Evolutionary conservation across 306 rosid species (phyloP).

Genomic region (Acacia confusa): DNA sequence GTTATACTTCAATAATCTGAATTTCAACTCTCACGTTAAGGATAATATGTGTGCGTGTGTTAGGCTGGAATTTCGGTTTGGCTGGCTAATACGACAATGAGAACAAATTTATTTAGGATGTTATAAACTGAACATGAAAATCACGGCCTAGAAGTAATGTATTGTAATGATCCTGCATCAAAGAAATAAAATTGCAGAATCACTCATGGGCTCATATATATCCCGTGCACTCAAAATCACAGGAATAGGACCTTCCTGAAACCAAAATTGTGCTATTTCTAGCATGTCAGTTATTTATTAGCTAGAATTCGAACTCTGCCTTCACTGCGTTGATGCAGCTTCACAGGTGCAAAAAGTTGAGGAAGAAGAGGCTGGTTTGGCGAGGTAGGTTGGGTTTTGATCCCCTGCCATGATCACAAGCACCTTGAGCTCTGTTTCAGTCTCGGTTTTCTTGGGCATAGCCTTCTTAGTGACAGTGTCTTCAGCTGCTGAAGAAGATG

Average conservation of each 20-base stretch:
- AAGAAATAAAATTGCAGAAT: slow-evolving; percentile 19
- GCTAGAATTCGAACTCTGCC: background rate
- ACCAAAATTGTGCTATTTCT: slow-evolving; percentile 30
- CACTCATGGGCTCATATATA: slow-evolving; percentile 26
- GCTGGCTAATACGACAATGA: background rate
- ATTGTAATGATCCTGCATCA: slow-evolving; percentile 1
- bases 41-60: background rate
- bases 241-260: slow-evolving; percentile 10
- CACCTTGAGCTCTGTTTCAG: slow-evolving; percentile 32
- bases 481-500: slow-evolving; percentile 27
- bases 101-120: background rate
- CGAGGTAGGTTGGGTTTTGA: slow-evolving; percentile 39
- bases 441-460: slow-evolving; percentile 20
- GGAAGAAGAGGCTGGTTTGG: slow-evolving; percentile 35
- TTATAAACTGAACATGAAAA: background rate
- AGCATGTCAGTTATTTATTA: slow-evolving; percentile 17
- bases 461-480: slow-evolving; percentile 28
- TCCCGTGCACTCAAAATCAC: slow-evolving; percentile 45
- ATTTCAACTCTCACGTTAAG: background rate
- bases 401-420: slow-evolving; percentile 53
- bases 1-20: background rate
- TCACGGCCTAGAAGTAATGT: background rate
- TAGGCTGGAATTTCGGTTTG: background rate
- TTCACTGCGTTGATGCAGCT: slow-evolving; percentile 24
- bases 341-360: slow-evolving; percentile 34